Evolutionary conservation across 2,329 filamentous ascomycete species (phyloP).

Genomic region (Nemania abortiva): DNA sequence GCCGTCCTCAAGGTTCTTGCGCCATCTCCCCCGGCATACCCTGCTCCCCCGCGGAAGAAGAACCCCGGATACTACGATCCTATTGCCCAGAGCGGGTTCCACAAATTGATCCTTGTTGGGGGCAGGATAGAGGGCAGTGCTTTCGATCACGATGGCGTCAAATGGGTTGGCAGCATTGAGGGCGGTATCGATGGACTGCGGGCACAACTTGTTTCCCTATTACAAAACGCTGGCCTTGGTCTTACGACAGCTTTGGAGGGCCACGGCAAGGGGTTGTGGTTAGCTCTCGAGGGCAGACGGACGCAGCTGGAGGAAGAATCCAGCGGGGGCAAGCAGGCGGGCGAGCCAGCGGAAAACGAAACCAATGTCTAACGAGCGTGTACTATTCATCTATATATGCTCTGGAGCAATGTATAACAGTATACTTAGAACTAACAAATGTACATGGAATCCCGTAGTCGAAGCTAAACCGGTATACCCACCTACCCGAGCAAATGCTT

Average conservation of each 20-base stretch:
- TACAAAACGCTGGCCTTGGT: constrained; percentile 83
- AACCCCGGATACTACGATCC: constrained; percentile 86
- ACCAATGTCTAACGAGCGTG: constrained; percentile 45
- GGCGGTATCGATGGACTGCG: constrained; percentile 85
- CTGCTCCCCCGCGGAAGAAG: constrained; percentile 79
- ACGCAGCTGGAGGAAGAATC: constrained; percentile 82
- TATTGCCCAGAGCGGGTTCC: constrained; percentile 80
- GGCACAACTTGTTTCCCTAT: constrained; percentile 81
- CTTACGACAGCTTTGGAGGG: constrained; percentile 84
- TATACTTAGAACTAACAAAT: constrained; percentile 31
- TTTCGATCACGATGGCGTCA: constrained; percentile 79
- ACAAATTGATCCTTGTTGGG: constrained; percentile 88
- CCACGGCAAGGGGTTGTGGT: constrained; percentile 83
- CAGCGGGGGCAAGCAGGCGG: constrained; percentile 51
- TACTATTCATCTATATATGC: constrained; percentile 33
- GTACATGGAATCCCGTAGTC: constrained; percentile 21
- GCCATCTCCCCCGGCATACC: constrained; percentile 78
- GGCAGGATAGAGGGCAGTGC: constrained; percentile 87
- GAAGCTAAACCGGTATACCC: not conserved
- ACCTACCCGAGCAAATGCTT: not conserved
- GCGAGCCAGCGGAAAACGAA: constrained; percentile 44
- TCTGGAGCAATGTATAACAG: constrained; percentile 36
- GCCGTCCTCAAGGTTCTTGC: constrained; percentile 82
- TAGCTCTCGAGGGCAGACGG: constrained; percentile 86
- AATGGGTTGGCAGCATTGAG: constrained; percentile 78